Evolutionary conservation across 306 rosid genomes (phyloP).

Genomic region (Calophaca sinica): DNA sequence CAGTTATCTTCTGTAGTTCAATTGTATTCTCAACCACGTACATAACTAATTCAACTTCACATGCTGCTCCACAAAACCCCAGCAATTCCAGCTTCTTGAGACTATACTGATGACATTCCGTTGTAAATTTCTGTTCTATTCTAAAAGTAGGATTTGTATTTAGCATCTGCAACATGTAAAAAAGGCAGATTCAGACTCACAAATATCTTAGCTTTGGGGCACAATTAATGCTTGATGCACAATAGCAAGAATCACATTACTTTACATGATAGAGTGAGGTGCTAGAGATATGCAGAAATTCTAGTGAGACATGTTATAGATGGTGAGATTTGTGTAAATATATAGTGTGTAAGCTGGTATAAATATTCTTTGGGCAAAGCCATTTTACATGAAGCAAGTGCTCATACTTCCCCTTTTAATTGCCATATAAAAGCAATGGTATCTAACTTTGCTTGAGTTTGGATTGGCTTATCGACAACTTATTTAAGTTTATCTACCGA

Average conservation of each 20-base stretch:
- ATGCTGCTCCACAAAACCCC: slow-evolving; percentile 48
- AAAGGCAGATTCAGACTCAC: neutral
- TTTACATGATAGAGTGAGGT: too few relatives aligned
- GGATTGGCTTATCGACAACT: too few relatives aligned
- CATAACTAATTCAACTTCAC: slow-evolving; percentile 48
- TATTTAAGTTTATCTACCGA: too few relatives aligned
- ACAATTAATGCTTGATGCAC: neutral
- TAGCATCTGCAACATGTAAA: slow-evolving; percentile 46
- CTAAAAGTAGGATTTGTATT: slow-evolving; percentile 33
- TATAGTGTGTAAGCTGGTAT: too few relatives aligned
- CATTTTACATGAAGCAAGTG: neutral
- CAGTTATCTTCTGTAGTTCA: slow-evolving; percentile 47
- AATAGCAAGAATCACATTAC: neutral
- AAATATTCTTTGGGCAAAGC: neutral
- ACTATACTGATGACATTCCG: slow-evolving; percentile 15
- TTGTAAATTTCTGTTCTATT: neutral
- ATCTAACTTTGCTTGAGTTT: too few relatives aligned
- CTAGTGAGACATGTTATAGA: neutral
- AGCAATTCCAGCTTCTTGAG: slow-evolving; percentile 49
- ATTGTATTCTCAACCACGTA: slow-evolving; percentile 35
- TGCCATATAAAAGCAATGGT: neutral
- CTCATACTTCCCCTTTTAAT: neutral
- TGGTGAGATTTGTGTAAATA: neutral
- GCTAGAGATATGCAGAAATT: neutral
- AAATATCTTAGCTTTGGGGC: slow-evolving; percentile 6